A percentile compares a stretch with the other conserved stretches of the same genome.
phyloP scores from a whole-genome alignment of 1,139 yeast species.

The Suhomyces yuchorum region DNA sequence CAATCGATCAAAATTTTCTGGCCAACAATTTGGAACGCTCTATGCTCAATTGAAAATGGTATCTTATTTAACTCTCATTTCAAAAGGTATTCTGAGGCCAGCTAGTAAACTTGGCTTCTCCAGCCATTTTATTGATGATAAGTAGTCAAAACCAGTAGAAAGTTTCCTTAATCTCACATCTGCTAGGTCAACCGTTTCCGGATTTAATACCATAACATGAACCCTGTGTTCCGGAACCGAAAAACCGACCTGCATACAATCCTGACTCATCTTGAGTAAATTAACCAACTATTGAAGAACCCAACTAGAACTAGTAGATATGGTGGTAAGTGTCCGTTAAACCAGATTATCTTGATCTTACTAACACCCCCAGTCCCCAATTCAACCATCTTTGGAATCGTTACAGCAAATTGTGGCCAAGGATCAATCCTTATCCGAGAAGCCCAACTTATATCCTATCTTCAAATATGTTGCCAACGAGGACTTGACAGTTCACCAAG shows the following conservation, averaged over 20 bases:
- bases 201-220: neutral
- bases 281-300: neutral
- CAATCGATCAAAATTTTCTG: too few species aligned
- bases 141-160: too few species aligned
- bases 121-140: too few species aligned
- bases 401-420: conserved; percentile 46
- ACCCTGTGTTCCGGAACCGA: neutral
- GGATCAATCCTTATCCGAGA: conserved; percentile 31
- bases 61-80: too few species aligned
- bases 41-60: too few species aligned
- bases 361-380: conserved; percentile 30
- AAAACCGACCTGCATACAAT: neutral
- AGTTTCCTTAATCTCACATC: too few species aligned
- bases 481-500: conserved; percentile 84
- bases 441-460: conserved; percentile 74
- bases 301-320: neutral
- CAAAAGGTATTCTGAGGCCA: too few species aligned
- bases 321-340: conserved; percentile 14
- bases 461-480: conserved; percentile 74
- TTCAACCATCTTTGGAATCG: conserved; percentile 65
- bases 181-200: too few species aligned
- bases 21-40: too few species aligned
- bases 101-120: too few species aligned
- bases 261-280: neutral
- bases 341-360: neutral